These are phyloP conservation scores for Quercus glauca DNA, from an alignment of 306 rosid genomes.

Conservation along the genomic window DNA sequence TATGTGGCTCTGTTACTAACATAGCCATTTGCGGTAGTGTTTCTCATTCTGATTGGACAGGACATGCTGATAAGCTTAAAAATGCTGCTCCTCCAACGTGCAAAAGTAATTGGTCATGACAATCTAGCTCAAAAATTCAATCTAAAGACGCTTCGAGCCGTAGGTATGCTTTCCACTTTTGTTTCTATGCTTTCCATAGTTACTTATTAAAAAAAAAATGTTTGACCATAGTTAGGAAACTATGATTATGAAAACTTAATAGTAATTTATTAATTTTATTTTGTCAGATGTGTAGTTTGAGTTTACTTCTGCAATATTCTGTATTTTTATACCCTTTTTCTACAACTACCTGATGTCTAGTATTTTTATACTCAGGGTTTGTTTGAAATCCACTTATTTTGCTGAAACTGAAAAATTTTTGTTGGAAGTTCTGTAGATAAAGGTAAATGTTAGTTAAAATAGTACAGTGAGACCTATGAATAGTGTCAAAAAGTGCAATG, in stretches of 20 bases:
- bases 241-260: neutral
- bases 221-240: no score
- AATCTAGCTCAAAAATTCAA: slow-evolving; percentile 55
- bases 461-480: no score
- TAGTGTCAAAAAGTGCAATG: no score
- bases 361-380: no score
- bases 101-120: slow-evolving; percentile 44
- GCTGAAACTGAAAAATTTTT: no score
- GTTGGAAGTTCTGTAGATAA: no score
- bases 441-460: no score
- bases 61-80: slow-evolving; percentile 67
- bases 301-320: neutral
- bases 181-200: neutral
- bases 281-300: neutral
- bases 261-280: neutral
- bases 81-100: slow-evolving; percentile 48
- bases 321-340: neutral
- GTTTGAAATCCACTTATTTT: no score
- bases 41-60: slow-evolving; percentile 29
- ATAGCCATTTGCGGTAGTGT: no score
- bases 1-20: no score
- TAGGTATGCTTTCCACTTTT: slow-evolving; percentile 48
- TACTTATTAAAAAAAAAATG: no score
- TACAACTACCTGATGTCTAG: no score
- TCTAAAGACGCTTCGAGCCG: slow-evolving; percentile 64